phyloP scores from a whole-genome alignment of 2,329 filamentous ascomycete species.

The Monosporascus sp. region DNA sequence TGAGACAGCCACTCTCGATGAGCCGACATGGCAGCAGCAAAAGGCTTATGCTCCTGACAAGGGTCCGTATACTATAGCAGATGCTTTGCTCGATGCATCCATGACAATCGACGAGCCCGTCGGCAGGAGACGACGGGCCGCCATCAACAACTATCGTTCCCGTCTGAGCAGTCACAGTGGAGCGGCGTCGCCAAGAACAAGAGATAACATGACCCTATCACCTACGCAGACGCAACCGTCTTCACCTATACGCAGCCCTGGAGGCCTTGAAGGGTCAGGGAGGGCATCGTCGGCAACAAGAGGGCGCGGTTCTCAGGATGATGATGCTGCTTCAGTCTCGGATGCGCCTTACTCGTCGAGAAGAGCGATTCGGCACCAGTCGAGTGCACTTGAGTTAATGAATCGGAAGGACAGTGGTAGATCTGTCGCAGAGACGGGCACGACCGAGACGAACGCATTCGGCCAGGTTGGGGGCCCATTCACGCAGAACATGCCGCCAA shows the following conservation, averaged over 20 bases:
- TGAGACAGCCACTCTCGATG: slow-evolving; percentile 56
- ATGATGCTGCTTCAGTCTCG: slow-evolving; percentile 28
- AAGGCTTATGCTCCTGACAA: slow-evolving; percentile 29
- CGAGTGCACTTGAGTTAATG: slow-evolving; percentile 55
- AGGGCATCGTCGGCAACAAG: slow-evolving; percentile 29
- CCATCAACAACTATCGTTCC: slow-evolving; percentile 45
- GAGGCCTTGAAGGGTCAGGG: slow-evolving; percentile 33
- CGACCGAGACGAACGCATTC: slow-evolving; percentile 54
- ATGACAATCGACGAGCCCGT: slow-evolving; percentile 73
- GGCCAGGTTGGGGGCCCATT: slow-evolving; percentile 56
- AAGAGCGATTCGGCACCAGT: slow-evolving; percentile 48
- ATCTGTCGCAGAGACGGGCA: slow-evolving; percentile 53
- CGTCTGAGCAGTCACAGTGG: slow-evolving; percentile 34
- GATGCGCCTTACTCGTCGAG: slow-evolving; percentile 39
- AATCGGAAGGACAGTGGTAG: slow-evolving; percentile 56
- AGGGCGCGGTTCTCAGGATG: slow-evolving; percentile 23
- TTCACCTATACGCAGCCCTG: slow-evolving; percentile 20
- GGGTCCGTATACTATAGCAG: slow-evolving; percentile 72
- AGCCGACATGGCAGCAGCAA: slow-evolving; percentile 27
- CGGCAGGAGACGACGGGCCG: slow-evolving; percentile 46
- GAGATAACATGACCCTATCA: slow-evolving; percentile 23
- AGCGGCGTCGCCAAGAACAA: slow-evolving; percentile 32
- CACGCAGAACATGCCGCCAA: slow-evolving; percentile 29
- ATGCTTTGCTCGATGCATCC: slow-evolving; percentile 87
- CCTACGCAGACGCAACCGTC: slow-evolving; percentile 21